phyloP scores from a whole-genome alignment of 768 basidiomycete genomes.

The Auriscalpium orientale region DNA sequence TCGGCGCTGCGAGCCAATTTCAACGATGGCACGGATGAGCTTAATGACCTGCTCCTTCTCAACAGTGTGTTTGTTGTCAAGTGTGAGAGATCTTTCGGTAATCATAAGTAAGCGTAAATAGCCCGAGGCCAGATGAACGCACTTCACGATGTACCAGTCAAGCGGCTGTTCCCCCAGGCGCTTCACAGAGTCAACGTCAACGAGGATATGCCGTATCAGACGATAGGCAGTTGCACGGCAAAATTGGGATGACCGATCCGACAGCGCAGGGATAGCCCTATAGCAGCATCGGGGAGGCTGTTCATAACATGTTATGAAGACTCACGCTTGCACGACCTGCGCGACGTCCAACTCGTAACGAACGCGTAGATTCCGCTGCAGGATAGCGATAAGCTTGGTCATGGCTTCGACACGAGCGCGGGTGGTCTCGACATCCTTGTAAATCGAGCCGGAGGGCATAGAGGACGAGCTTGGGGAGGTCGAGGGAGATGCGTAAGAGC shows the following conservation, averaged over 20 bases:
- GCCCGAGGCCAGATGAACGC: constrained; percentile 14
- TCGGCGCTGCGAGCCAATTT: constrained; percentile 57
- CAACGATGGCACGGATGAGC: constrained; percentile 75
- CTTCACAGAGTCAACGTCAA: constrained; percentile 66
- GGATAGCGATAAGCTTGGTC: constrained; percentile 52
- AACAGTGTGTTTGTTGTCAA: constrained; percentile 73
- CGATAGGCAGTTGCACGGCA: constrained; percentile 80
- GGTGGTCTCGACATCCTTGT: constrained; percentile 33
- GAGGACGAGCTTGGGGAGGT: constrained; percentile 28
- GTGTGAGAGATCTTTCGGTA: constrained; percentile 60
- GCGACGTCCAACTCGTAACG: constrained; percentile 64
- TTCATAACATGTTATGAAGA: constrained; percentile 6
- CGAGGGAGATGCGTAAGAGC: constrained; percentile 26
- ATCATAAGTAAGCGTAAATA: constrained; percentile 1
- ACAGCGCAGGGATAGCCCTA: constrained; percentile 72
- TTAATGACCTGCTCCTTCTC: constrained; percentile 93
- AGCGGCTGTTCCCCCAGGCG: constrained; percentile 55
- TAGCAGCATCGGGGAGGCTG: background rate
- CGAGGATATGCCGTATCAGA: constrained; percentile 68
- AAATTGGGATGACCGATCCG: constrained; percentile 65
- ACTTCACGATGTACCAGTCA: constrained; percentile 93
- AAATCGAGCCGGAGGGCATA: constrained; percentile 29
- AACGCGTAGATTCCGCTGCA: constrained; percentile 68
- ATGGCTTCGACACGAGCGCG: constrained; percentile 56
- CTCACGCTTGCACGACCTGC: constrained; percentile 74